Evolutionary conservation across 495 filamentous ascomycete genomes (phyloP).

Genomic region (Thermochaetoides thermophila): DNA sequence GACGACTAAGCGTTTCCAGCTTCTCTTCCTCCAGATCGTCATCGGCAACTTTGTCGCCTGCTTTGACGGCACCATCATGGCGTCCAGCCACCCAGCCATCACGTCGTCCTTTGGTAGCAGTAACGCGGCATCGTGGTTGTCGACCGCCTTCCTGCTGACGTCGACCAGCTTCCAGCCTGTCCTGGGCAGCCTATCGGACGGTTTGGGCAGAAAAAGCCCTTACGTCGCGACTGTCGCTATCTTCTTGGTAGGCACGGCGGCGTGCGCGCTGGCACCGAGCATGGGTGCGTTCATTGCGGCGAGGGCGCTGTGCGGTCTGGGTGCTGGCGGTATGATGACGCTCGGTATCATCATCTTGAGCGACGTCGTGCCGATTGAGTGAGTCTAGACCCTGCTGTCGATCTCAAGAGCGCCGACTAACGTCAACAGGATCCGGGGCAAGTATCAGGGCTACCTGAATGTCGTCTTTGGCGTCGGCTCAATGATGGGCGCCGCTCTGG

Average conservation of each 20-base stretch:
- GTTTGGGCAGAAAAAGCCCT: slow-evolving; percentile 52
- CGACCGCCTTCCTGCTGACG: slow-evolving; percentile 64
- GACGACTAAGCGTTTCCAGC: slow-evolving; percentile 21
- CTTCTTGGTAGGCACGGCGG: slow-evolving; percentile 51
- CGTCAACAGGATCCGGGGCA: slow-evolving; percentile 37
- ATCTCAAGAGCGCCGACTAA: neutral
- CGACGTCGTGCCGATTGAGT: slow-evolving; percentile 63
- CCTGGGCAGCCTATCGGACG: slow-evolving; percentile 57
- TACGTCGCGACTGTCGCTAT: slow-evolving; percentile 49
- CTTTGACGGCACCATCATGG: slow-evolving; percentile 72
- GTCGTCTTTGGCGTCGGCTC: slow-evolving; percentile 45
- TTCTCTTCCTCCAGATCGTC: slow-evolving; percentile 25
- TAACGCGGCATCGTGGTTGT: slow-evolving; percentile 68
- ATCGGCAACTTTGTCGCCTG: slow-evolving; percentile 26
- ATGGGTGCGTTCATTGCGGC: slow-evolving; percentile 62
- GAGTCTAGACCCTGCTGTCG: slow-evolving; percentile 12
- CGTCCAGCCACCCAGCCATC: slow-evolving; percentile 67
- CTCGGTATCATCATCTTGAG: slow-evolving; percentile 60
- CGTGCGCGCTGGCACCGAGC: slow-evolving; percentile 57
- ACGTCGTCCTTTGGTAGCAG: slow-evolving; percentile 63
- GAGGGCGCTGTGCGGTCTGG: slow-evolving; percentile 57
- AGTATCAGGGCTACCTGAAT: slow-evolving; percentile 67
- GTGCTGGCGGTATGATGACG: slow-evolving; percentile 57
- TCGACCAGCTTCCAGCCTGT: slow-evolving; percentile 61
- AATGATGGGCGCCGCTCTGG: slow-evolving; percentile 55